A percentile compares a stretch with the other conserved stretches of the same genome.
These are phyloP conservation scores for Neurospora sp. DNA, from an alignment of 495 filamentous ascomycete genomes.

Conservation along the genomic window DNA sequence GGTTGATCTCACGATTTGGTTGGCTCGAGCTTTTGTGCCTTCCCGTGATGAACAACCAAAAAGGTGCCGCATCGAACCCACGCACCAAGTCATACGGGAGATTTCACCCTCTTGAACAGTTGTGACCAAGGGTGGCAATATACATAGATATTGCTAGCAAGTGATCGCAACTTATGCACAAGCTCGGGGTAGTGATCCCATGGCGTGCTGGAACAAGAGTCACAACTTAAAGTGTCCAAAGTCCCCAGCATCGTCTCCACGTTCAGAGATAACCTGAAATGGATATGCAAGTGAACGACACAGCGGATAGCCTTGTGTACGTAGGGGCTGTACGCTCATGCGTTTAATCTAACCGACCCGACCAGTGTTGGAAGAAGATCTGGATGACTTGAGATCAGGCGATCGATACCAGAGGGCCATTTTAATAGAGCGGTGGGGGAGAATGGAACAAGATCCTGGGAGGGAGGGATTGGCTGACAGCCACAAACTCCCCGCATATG, in stretches of 20 bases:
- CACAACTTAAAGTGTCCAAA: neutral
- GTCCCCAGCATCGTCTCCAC: neutral
- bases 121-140: neutral
- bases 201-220: neutral
- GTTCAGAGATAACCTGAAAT: neutral
- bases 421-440: conserved; percentile 2
- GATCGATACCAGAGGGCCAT: conserved; percentile 13
- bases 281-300: neutral
- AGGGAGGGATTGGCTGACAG: neutral
- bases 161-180: neutral
- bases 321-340: conserved; percentile 1
- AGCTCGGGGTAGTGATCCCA: neutral
- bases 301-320: neutral
- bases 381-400: conserved; percentile 15
- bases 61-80: neutral
- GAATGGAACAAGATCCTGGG: conserved; percentile 2
- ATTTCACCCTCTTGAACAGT: neutral
- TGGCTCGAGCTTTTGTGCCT: neutral
- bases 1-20: neutral
- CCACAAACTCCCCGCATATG: conserved; percentile 5
- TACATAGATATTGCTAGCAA: neutral
- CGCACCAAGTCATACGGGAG: neutral
- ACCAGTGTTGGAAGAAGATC: conserved; percentile 7
- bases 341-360: conserved; percentile 11
- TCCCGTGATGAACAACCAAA: neutral